These are phyloP conservation scores for Tolypocladium nubicola DNA, from an alignment of 2,329 filamentous ascomycete genomes.

Conservation along the genomic window DNA sequence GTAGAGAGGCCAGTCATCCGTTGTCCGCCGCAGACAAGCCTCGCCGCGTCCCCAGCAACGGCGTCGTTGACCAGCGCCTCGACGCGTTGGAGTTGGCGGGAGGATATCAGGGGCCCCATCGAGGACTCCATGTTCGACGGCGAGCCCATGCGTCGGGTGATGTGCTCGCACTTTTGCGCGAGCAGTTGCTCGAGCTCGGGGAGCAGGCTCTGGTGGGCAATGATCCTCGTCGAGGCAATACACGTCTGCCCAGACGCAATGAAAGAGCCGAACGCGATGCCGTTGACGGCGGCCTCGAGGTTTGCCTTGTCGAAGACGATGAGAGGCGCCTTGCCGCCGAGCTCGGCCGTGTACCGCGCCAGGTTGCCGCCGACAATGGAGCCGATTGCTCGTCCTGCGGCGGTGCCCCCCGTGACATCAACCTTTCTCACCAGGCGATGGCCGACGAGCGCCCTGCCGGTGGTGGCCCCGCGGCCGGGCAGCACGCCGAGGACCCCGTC, in stretches of 20 bases:
- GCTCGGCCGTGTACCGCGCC: slow-evolving; percentile 59
- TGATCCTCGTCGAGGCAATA: slow-evolving; percentile 63
- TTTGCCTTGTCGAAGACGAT: slow-evolving; percentile 57
- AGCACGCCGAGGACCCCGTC: slow-evolving; percentile 58
- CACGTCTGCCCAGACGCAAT: slow-evolving; percentile 46
- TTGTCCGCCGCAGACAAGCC: slow-evolving; percentile 31
- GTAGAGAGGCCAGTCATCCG: slow-evolving; percentile 35
- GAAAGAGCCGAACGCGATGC: slow-evolving; percentile 51
- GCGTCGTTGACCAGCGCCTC: slow-evolving; percentile 57
- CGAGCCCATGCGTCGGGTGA: slow-evolving; percentile 42
- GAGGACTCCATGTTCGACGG: slow-evolving; percentile 44
- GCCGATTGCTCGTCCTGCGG: slow-evolving; percentile 58
- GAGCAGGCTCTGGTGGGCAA: slow-evolving; percentile 60
- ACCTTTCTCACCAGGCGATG: slow-evolving; percentile 51
- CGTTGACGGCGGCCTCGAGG: slow-evolving; percentile 56
- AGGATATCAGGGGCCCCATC: slow-evolving; percentile 56
- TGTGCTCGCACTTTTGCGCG: slow-evolving; percentile 49
- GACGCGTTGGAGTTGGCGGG: slow-evolving; percentile 53
- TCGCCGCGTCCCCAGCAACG: slow-evolving; percentile 35
- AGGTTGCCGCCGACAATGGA: slow-evolving; percentile 55
- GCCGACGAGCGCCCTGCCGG: slow-evolving; percentile 41
- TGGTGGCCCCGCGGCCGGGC: slow-evolving; percentile 40
- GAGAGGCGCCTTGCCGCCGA: slow-evolving; percentile 61
- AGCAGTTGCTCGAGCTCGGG: slow-evolving; percentile 54
- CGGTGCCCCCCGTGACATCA: slow-evolving; percentile 66